These are phyloP conservation scores for Blastobotrys illinoisensis DNA, from an alignment of 1,139 yeast species.

Conservation along the genomic window DNA sequence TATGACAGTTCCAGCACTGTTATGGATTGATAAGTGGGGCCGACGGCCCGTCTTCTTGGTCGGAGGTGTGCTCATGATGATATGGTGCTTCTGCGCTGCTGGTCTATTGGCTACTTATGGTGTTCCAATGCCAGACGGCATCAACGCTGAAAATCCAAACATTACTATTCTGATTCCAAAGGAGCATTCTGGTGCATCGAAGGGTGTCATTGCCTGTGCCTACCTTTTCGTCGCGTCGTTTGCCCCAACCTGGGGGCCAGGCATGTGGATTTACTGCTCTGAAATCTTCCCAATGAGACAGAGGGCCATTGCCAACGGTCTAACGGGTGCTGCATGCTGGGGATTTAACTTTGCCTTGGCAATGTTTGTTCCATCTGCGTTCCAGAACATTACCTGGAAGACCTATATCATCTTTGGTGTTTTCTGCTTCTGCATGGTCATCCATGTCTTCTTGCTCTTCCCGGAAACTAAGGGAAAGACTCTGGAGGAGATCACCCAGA, in stretches of 20 bases:
- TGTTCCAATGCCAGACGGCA: conserved; percentile 26
- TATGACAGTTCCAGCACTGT: conserved; percentile 38
- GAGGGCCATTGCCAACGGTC: conserved; percentile 49
- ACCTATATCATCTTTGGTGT: conserved; percentile 60
- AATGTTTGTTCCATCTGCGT: conserved; percentile 49
- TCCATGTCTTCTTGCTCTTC: conserved; percentile 54
- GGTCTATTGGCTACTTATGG: conserved; percentile 42
- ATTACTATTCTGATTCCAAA: conserved; percentile 46
- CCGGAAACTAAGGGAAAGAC: conserved; percentile 62
- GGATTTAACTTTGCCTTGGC: conserved; percentile 55
- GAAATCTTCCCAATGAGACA: conserved; percentile 55
- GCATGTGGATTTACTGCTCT: conserved; percentile 53
- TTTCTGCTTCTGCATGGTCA: conserved; percentile 49
- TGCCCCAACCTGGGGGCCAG: conserved; percentile 64
- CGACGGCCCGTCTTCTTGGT: conserved; percentile 43
- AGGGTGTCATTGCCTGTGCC: conserved; percentile 52
- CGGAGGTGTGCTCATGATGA: conserved; percentile 41
- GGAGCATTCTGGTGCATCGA: conserved; percentile 36
- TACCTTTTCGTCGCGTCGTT: conserved; percentile 62
- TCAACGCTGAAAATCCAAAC: conserved; percentile 41
- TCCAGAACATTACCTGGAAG: conserved; percentile 48
- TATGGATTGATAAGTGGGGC: conserved; percentile 47
- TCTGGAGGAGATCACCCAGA: conserved; percentile 60
- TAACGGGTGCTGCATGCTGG: conserved; percentile 60
- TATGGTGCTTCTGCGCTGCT: conserved; percentile 41